A percentile compares a stretch with the other conserved stretches of the same genome.
Conservation (phyloP, 2,329 filamentous ascomycete genomes). For the Pseudogymnoascus sp. region DNA sequence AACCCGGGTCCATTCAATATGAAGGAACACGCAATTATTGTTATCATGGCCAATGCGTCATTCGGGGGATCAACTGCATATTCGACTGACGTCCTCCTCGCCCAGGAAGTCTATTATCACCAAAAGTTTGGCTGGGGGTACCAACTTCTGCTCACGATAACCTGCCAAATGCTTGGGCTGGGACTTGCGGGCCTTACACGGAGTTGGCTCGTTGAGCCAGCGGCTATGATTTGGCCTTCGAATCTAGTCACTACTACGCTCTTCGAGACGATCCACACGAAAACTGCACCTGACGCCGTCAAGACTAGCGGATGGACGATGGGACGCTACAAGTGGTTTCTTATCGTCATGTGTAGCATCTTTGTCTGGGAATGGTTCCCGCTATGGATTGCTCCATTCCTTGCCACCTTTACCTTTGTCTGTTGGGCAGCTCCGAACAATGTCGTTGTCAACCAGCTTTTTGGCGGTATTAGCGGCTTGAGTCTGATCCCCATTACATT, state of each 20-base stretch:
- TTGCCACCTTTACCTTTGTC: conserved; percentile 62
- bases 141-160: conserved; percentile 51
- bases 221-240: conserved; percentile 57
- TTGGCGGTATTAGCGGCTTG: conserved; percentile 58
- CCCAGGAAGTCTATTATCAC: conserved; percentile 65
- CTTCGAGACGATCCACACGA: conserved; percentile 37
- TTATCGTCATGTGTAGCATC: conserved; percentile 33
- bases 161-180: conserved; percentile 55
- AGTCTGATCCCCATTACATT: conserved; percentile 63
- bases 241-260: conserved; percentile 43
- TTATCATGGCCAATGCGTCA: conserved; percentile 46
- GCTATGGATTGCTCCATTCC: conserved; percentile 54
- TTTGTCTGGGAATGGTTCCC: conserved; percentile 48
- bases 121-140: conserved; percentile 55
- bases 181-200: conserved; percentile 52
- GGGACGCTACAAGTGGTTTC: conserved; percentile 39
- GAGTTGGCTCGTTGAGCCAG: conserved; percentile 50
- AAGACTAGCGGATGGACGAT: conserved; percentile 42
- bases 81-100: conserved; percentile 65
- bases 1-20: conserved; percentile 63
- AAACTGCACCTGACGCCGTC: conserved; percentile 31
- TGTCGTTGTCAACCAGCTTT: conserved; percentile 60
- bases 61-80: conserved; percentile 37
- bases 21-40: conserved; percentile 62
- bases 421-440: conserved; percentile 65